Conservation (phyloP, 2,329 filamentous ascomycete genomes). For the Neopestalotiopsis sp. region DNA sequence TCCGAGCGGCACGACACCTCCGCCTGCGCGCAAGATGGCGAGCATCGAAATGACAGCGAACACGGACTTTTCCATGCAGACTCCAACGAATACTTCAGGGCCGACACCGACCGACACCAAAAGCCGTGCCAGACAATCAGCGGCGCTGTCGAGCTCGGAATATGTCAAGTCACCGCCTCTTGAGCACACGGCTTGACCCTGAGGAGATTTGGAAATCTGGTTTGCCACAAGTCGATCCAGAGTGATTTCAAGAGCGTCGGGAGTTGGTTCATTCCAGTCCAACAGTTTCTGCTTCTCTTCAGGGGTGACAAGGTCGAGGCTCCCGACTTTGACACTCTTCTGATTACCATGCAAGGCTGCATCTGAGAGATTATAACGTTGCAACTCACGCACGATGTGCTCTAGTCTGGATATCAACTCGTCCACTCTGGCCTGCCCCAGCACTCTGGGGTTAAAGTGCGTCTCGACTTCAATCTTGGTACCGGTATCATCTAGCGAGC, state of each 20-base stretch:
- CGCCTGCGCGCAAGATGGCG: slow-evolving; percentile 22
- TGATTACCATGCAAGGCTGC: background rate
- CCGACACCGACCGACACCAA: slow-evolving; percentile 25
- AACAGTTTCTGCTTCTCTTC: slow-evolving; percentile 5
- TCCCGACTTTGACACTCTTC: background rate
- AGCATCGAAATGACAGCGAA: slow-evolving; percentile 24
- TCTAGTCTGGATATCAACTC: background rate
- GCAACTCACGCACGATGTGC: background rate
- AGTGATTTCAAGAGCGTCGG: background rate
- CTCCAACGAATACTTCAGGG: slow-evolving; percentile 19
- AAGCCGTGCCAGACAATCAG: slow-evolving; percentile 29
- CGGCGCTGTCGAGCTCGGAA: slow-evolving; percentile 30
- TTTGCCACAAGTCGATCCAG: background rate
- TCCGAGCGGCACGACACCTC: slow-evolving; percentile 2
- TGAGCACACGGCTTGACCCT: slow-evolving; percentile 17
- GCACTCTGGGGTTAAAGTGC: background rate
- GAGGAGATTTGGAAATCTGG: background rate
- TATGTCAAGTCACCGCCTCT: slow-evolving; percentile 38
- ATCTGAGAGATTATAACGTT: slow-evolving; percentile 9
- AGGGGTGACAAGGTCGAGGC: background rate
- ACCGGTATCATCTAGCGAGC: background rate
- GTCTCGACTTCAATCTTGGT: slow-evolving; percentile 2
- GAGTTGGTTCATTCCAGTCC: slow-evolving; percentile 8
- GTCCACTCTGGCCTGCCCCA: too few species aligned
- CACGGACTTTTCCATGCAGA: slow-evolving; percentile 25